Percentiles rank a stretch among this genome's conserved stretches.
These are phyloP conservation scores for Hirsutella thompsonii DNA, from an alignment of 2,329 filamentous ascomycete genomes.

Conservation along the genomic window DNA sequence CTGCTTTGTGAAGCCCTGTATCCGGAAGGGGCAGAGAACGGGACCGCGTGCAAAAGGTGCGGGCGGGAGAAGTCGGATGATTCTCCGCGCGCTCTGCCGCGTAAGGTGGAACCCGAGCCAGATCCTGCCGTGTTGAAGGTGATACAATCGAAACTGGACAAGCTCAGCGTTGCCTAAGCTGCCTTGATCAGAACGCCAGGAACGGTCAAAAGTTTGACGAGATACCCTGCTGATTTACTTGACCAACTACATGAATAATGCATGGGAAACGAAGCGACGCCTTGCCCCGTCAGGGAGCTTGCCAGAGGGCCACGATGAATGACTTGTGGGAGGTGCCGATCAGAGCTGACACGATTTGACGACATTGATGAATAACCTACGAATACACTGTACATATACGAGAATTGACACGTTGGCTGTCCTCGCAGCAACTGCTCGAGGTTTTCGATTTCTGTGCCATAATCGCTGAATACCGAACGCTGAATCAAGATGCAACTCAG, in stretches of 20 bases:
- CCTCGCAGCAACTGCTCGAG: no score
- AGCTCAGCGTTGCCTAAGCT: constrained; percentile 22
- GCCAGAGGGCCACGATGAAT: background rate
- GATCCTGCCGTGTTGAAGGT: constrained; percentile 47
- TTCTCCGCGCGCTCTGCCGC: constrained; percentile 45
- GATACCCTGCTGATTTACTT: no score
- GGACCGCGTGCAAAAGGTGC: constrained; percentile 45
- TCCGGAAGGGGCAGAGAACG: constrained; percentile 33
- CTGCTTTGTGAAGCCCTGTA: constrained; percentile 50
- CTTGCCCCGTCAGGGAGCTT: background rate
- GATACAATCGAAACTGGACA: constrained; percentile 41
- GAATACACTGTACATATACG: background rate
- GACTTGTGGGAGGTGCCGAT: no score
- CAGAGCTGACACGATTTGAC: background rate
- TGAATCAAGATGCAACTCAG: no score
- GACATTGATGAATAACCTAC: background rate
- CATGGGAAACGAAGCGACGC: no score
- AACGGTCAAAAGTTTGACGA: no score
- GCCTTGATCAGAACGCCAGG: background rate
- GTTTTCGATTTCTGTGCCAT: no score
- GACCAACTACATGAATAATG: no score
- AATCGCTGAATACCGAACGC: no score
- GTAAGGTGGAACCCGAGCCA: constrained; percentile 46
- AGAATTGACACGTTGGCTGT: no score
- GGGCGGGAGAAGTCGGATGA: constrained; percentile 44